Percentiles rank a stretch among this genome's conserved stretches.
Conservation (phyloP, 169 alveolate genomes). For the Cytauxzoon felis region DNA sequence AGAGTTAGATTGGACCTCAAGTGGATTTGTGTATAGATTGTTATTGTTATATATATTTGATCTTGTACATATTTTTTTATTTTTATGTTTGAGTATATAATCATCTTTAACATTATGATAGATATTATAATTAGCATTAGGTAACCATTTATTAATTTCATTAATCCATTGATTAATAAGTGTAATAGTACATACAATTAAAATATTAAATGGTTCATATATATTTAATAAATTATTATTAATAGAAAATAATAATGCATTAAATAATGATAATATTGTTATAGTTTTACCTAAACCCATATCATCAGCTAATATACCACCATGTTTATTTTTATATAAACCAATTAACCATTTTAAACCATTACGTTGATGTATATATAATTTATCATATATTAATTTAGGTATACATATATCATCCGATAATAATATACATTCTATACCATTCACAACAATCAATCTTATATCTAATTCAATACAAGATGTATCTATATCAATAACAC, state of each 20-base stretch:
- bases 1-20: no score
- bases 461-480: slow-evolving; percentile 1
- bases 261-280: slow-evolving; percentile 31
- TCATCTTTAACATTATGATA: slow-evolving; percentile 40
- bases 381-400: slow-evolving; percentile 7
- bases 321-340: slow-evolving; percentile 28
- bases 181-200: slow-evolving; percentile 71
- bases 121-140: slow-evolving; percentile 10
- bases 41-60: no score
- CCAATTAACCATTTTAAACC: slow-evolving; percentile 55
- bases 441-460: not conserved
- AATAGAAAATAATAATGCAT: slow-evolving; percentile 28
- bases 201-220: slow-evolving; percentile 10
- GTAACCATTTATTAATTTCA: slow-evolving; percentile 63
- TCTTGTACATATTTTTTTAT: no score
- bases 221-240: not conserved
- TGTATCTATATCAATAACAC: not conserved
- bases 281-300: slow-evolving; percentile 81
- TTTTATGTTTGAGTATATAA: no score
- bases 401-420: slow-evolving; percentile 32
- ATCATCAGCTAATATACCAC: slow-evolving; percentile 81
- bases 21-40: no score
- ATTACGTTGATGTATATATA: slow-evolving; percentile 43
- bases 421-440: slow-evolving; percentile 5
- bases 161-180: slow-evolving; percentile 69